Evolutionary conservation across 2,329 filamentous ascomycete species (phyloP).

Genomic region (Beauveria sp.): DNA sequence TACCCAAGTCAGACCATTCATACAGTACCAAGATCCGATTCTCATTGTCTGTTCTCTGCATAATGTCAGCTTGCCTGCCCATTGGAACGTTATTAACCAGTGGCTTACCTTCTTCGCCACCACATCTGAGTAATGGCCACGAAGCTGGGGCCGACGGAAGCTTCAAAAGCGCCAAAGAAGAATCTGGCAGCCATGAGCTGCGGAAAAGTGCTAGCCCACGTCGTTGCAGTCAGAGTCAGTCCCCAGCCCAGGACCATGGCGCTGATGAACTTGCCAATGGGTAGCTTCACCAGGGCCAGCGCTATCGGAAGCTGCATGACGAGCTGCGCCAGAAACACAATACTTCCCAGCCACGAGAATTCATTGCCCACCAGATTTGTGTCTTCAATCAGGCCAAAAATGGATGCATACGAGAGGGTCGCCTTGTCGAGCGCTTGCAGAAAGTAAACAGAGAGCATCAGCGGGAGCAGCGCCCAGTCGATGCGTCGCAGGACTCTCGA

Average conservation of each 20-base stretch:
- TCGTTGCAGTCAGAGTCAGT: conserved; percentile 41
- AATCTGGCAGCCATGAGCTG: conserved; percentile 44
- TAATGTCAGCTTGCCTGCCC: too few species aligned
- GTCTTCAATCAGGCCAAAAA: conserved; percentile 55
- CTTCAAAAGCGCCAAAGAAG: conserved; percentile 51
- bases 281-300: conserved; percentile 51
- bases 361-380: conserved; percentile 48
- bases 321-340: conserved; percentile 53
- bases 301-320: conserved; percentile 50
- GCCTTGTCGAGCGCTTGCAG: conserved; percentile 58
- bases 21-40: conserved; percentile 52
- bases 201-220: conserved; percentile 41
- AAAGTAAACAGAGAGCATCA: conserved; percentile 54
- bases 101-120: conserved; percentile 40
- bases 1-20: conserved; percentile 53
- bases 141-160: conserved; percentile 39
- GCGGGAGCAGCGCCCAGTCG: conserved; percentile 31
- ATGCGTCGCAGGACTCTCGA: conserved; percentile 30
- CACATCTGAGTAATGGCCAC: conserved; percentile 54
- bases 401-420: conserved; percentile 52
- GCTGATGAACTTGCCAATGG: conserved; percentile 53
- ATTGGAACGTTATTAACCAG: too few species aligned
- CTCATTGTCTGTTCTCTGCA: conserved; percentile 45
- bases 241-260: conserved; percentile 51
- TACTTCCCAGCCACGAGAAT: conserved; percentile 54